Evolutionary conservation across 75 land plant genomes (phyloP).

Genomic region (Cupressus sempervirens): DNA sequence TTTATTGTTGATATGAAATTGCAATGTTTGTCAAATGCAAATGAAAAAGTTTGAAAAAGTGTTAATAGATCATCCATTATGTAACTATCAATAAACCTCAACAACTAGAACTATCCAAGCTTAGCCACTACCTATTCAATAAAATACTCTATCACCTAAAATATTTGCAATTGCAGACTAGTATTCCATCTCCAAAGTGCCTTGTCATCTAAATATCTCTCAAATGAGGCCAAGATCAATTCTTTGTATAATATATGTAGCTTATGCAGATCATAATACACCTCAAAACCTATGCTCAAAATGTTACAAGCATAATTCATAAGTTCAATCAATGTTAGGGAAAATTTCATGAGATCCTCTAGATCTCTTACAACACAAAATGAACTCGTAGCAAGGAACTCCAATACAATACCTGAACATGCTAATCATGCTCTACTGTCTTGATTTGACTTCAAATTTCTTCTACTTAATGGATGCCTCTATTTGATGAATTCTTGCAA

Average conservation of each 20-base stretch:
- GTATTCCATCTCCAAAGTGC: constrained; percentile 32
- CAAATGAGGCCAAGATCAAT: constrained; percentile 25
- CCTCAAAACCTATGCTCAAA: constrained; percentile 17
- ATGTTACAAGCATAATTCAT: constrained; percentile 18
- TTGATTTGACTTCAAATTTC: too few species aligned
- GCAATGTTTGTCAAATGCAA: constrained; percentile 26
- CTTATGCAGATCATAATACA: neutral
- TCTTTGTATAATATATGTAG: constrained; percentile 27
- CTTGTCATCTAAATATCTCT: constrained; percentile 33
- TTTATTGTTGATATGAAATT: constrained; percentile 28
- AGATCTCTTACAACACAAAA: constrained; percentile 17
- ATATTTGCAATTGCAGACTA: constrained; percentile 23
- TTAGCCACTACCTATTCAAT: constrained; percentile 20
- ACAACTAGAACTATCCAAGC: constrained; percentile 10
- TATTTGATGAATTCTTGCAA: too few species aligned
- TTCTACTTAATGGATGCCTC: too few species aligned
- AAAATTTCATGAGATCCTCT: constrained; percentile 24
- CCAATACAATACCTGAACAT: too few species aligned
- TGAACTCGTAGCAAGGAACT: constrained; percentile 24
- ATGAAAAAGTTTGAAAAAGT: constrained; percentile 16
- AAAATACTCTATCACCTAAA: constrained; percentile 10
- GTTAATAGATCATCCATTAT: constrained; percentile 24
- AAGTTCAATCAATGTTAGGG: constrained; percentile 23
- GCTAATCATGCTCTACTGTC: too few species aligned
- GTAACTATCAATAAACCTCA: neutral